Conservation (phyloP, 352 stramenopile genomes). For the Pythium insidiosum region DNA sequence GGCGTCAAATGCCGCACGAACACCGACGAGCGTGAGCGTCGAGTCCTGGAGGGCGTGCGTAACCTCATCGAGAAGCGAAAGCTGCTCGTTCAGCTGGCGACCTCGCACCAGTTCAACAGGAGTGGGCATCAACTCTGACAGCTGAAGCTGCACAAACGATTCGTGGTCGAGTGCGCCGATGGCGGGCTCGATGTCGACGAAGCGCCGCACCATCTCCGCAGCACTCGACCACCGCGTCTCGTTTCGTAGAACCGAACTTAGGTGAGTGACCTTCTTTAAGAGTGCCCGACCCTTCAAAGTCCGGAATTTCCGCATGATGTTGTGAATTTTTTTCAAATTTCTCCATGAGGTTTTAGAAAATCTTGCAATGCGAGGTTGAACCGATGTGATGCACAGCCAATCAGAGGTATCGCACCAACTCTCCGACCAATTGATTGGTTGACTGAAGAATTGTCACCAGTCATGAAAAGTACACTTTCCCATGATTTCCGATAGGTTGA, state of each 20-base stretch:
- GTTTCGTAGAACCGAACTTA: slow-evolving; percentile 7
- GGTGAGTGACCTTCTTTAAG: neutral
- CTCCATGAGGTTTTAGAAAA: slow-evolving; percentile 2
- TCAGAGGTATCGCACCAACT: slow-evolving; percentile 1
- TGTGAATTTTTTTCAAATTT: slow-evolving; percentile 1
- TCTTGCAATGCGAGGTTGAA: slow-evolving; percentile 9
- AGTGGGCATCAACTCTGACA: too few species aligned
- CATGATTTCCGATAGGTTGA: slow-evolving; percentile 4
- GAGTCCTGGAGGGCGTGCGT: neutral
- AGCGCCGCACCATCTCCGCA: neutral
- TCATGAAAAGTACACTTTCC: slow-evolving; percentile 8
- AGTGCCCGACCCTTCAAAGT: neutral
- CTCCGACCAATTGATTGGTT: slow-evolving; percentile 8
- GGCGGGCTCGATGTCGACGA: too few species aligned
- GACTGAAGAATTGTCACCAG: slow-evolving; percentile 9
- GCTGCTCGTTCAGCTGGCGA: too few species aligned
- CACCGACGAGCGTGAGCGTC: neutral
- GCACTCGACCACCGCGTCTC: neutral
- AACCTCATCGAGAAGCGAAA: neutral
- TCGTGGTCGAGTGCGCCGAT: too few species aligned
- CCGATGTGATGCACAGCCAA: slow-evolving; percentile 11
- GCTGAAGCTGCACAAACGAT: too few species aligned
- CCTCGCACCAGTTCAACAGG: too few species aligned
- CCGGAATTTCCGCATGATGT: neutral
- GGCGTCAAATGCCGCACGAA: neutral